These are phyloP conservation scores for Striga asiatica DNA, from an alignment of 257 asterid species.

Conservation along the genomic window DNA sequence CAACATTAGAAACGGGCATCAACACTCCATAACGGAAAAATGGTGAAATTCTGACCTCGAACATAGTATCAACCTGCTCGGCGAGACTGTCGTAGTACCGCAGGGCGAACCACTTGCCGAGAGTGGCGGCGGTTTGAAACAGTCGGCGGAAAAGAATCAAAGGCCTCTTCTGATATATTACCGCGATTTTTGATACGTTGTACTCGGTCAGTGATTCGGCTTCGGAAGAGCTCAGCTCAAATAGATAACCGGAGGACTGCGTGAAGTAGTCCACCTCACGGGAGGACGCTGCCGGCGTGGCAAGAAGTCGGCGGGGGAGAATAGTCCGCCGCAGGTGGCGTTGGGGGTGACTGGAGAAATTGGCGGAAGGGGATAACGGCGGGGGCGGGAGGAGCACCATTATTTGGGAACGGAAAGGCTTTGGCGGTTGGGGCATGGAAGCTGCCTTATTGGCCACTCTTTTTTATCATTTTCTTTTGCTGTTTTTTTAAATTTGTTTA, in stretches of 20 bases:
- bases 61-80: conserved; percentile 71
- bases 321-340: conserved; percentile 10
- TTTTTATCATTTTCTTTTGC: not conserved
- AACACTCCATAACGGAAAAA: too few relatives aligned
- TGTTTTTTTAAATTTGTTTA: not conserved
- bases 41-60: conserved; percentile 50
- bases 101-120: conserved; percentile 89
- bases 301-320: conserved; percentile 18
- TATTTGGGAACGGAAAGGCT: not conserved
- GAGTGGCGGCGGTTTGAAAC: conserved; percentile 59
- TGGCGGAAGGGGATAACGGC: conserved; percentile 14
- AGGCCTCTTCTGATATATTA: conserved; percentile 68
- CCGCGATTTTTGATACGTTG: conserved; percentile 40
- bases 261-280: conserved; percentile 63
- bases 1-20: too few relatives aligned
- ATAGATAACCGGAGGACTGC: conserved; percentile 70
- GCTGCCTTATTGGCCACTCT: conserved; percentile 18
- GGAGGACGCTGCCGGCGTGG: conserved; percentile 21
- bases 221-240: conserved; percentile 59
- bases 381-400: conserved; percentile 31
- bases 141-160: conserved; percentile 62
- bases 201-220: conserved; percentile 68
- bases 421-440: conserved; percentile 13
- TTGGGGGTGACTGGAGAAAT: conserved; percentile 18
- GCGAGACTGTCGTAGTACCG: conserved; percentile 56